These are phyloP conservation scores for Lichtheimia corymbifera DNA, from an alignment of 371 early-diverging fungal species.

Conservation along the genomic window DNA sequence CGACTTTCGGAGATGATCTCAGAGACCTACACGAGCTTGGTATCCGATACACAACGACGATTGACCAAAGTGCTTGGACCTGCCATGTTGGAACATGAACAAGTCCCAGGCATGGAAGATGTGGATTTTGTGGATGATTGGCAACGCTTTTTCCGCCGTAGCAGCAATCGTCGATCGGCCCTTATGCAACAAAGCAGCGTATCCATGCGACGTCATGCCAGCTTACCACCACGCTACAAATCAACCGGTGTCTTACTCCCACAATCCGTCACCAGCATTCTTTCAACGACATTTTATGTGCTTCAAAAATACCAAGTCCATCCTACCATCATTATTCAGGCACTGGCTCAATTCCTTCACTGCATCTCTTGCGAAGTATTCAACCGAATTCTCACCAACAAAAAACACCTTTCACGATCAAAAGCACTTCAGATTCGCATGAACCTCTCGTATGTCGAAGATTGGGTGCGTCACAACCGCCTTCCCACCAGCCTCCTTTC, in stretches of 20 bases:
- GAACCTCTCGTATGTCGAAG: constrained; percentile 79
- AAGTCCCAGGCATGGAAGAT: constrained; percentile 67
- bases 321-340: constrained; percentile 26
- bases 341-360: constrained; percentile 70
- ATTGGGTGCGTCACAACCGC: constrained; percentile 73
- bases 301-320: constrained; percentile 66
- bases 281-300: constrained; percentile 60
- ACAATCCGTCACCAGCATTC: constrained; percentile 56
- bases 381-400: constrained; percentile 77
- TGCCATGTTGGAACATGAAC: constrained; percentile 71
- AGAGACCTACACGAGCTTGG: constrained; percentile 65
- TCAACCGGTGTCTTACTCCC: constrained; percentile 31
- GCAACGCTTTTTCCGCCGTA: constrained; percentile 52
- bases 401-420: constrained; percentile 73
- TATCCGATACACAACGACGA: constrained; percentile 57
- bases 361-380: constrained; percentile 76
- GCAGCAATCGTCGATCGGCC: constrained; percentile 22
- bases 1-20: constrained; percentile 70
- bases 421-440: constrained; percentile 82
- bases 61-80: constrained; percentile 61
- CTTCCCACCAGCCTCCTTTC: constrained; percentile 42
- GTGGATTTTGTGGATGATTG: constrained; percentile 66
- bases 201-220: constrained; percentile 13
- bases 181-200: constrained; percentile 6
- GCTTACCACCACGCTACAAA: constrained; percentile 2